A percentile compares a stretch with the other conserved stretches of the same genome.
phyloP scores from a whole-genome alignment of 352 stramenopile species.

The Phytophthora pinifolia region DNA sequence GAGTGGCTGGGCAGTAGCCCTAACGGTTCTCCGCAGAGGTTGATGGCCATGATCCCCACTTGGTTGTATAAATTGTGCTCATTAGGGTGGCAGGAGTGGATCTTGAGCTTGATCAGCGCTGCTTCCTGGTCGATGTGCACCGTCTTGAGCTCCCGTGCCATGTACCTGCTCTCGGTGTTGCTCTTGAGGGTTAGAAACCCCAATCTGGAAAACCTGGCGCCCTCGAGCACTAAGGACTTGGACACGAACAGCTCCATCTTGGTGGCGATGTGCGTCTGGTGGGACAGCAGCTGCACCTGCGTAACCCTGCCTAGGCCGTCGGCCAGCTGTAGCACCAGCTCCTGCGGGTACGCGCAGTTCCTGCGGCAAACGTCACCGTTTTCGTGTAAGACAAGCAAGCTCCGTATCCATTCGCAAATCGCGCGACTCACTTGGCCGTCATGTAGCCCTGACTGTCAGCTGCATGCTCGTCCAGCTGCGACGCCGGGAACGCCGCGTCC shows the following conservation, averaged over 20 bases:
- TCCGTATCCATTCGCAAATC: slow-evolving; percentile 2
- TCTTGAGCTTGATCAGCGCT: slow-evolving; percentile 84
- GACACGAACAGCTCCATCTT: slow-evolving; percentile 93
- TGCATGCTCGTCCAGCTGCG: slow-evolving; percentile 84
- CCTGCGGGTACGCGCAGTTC: slow-evolving; percentile 94
- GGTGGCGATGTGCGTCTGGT: slow-evolving; percentile 92
- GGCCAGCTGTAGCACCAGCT: slow-evolving; percentile 85
- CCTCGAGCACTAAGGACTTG: slow-evolving; percentile 31
- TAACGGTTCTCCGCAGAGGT: slow-evolving; percentile 73
- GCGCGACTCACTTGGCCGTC: slow-evolving; percentile 61
- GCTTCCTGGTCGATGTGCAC: slow-evolving; percentile 89
- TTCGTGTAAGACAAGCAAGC: neutral
- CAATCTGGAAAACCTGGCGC: slow-evolving; percentile 70
- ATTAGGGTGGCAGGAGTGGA: slow-evolving; percentile 90
- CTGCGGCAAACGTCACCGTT: slow-evolving; percentile 35
- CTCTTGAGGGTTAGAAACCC: slow-evolving; percentile 84
- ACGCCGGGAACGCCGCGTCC: slow-evolving; percentile 80
- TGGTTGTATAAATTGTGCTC: slow-evolving; percentile 91
- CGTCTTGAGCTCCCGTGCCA: slow-evolving; percentile 92
- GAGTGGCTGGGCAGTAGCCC: slow-evolving; percentile 55
- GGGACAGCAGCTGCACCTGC: slow-evolving; percentile 90
- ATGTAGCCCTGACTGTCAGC: slow-evolving; percentile 64
- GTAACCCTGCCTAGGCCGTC: slow-evolving; percentile 70
- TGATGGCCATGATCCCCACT: slow-evolving; percentile 91
- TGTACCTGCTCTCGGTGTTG: slow-evolving; percentile 84